These are phyloP conservation scores for Raphanus sativus DNA, from an alignment of 345 rosid species.

Conservation along the genomic window DNA sequence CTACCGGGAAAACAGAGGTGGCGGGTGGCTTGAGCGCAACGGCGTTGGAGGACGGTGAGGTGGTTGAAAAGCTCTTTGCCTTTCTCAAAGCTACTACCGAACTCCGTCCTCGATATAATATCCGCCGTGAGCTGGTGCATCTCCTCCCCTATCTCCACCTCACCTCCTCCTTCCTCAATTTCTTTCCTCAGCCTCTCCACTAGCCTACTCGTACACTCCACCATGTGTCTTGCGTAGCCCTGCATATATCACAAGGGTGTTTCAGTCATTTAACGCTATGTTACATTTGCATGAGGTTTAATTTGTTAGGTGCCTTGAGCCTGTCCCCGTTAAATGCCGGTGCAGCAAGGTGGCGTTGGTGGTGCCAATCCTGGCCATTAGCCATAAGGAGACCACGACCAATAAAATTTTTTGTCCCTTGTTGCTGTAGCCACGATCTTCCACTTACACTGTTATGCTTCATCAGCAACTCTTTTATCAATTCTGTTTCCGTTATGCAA, in stretches of 20 bases:
- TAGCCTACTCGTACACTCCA: slow-evolving; percentile 71
- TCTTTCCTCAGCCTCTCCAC: slow-evolving; percentile 54
- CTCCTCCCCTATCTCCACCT: slow-evolving; percentile 80
- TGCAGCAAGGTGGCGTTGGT: slow-evolving; percentile 57
- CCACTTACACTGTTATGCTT: slow-evolving; percentile 77
- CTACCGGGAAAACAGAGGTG: slow-evolving; percentile 92
- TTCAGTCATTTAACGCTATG: neutral
- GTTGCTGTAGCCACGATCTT: slow-evolving; percentile 90
- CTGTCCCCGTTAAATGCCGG: slow-evolving; percentile 64
- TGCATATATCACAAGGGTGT: slow-evolving; percentile 12
- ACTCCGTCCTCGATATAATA: slow-evolving; percentile 84
- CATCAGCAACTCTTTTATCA: slow-evolving; percentile 73
- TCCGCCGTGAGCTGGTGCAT: slow-evolving; percentile 79
- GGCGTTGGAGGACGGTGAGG: slow-evolving; percentile 61
- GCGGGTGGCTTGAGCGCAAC: slow-evolving; percentile 76
- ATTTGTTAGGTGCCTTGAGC: slow-evolving; percentile 53
- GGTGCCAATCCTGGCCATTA: slow-evolving; percentile 66
- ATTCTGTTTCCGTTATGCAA: slow-evolving; percentile 71
- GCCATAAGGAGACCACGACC: slow-evolving; percentile 86
- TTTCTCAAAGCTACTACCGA: slow-evolving; percentile 72
- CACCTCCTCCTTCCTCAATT: slow-evolving; percentile 51
- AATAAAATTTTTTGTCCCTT: slow-evolving; percentile 81
- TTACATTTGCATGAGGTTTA: slow-evolving; percentile 18
- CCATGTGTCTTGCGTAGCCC: slow-evolving; percentile 79
- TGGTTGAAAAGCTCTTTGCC: slow-evolving; percentile 81